Base-by-base conservation (phyloP, 305 asterid genomes). In the Ajuga reptans region DNA sequence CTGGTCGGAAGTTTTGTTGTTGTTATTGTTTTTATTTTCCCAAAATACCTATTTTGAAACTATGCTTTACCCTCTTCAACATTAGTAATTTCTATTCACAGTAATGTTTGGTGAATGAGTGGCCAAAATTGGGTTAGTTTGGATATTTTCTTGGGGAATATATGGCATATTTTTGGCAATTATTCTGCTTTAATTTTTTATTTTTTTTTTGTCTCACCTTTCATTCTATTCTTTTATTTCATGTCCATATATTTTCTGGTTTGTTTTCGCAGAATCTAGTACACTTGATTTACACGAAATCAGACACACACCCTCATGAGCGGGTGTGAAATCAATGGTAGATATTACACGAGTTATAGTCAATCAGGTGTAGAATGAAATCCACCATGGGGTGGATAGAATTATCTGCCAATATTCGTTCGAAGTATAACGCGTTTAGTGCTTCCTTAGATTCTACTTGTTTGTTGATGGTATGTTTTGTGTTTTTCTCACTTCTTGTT, bases 1-100 rank as follows among this genome's bases (percentile, higher is more conserved):
- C 56, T 51, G 59, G 66, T 56, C 64, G 58, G 46, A 52, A 14
- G 45, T 56, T 77, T 58, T 18, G 60, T 39, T 50, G 72, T 54
- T 55, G 57, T 2, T 21, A 21, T 21, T 21, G 27, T 21, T 21
- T 21, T 14, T 18, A 53, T 52, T n/a, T 73, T 66, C 71, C 58
- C 64, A 54, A 49, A 47, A 70, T 24, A 42, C 36, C 29, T 16
- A n/a, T 6, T 45, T 16, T 53, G 61, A 21, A 39, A 49, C 51
- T 60, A 51, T 36, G 14, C 24, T 21, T 39, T 12, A 27, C 31
- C 16, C 47, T 46, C 18, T 34, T 1, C 33, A 52, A 9, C n/a
- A 1, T 27, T 29, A 7, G 16, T 6, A 18, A 3, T 52, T 14
- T 37, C 42, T 42, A 2, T 29, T 50, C 15, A 27, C 9, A 29